phyloP scores from a whole-genome alignment of 257 asterid genomes.

The Salvia hispanica region DNA sequence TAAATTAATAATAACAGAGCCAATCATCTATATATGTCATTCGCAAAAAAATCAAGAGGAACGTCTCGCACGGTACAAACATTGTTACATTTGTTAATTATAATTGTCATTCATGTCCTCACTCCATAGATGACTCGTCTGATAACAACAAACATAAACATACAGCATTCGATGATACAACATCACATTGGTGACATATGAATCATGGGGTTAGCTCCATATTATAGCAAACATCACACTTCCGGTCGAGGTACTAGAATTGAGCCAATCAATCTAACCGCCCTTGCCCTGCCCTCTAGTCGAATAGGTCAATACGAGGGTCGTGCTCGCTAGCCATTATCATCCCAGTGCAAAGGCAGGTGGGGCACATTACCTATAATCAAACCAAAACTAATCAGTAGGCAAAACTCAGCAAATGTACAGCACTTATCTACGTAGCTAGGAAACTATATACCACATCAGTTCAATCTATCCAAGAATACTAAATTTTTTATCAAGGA shows the following conservation, averaged over 20 bases:
- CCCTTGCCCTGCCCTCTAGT: conserved; percentile 36
- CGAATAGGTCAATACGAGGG: conserved; percentile 84
- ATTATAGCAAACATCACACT: neutral
- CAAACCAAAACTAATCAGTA: neutral
- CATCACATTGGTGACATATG: too few species aligned
- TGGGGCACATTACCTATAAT: conserved; percentile 84
- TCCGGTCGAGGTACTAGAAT: neutral
- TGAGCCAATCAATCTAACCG: neutral
- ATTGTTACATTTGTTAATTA: too few species aligned
- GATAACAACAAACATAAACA: too few species aligned
- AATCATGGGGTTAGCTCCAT: neutral
- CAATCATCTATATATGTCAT: too few species aligned
- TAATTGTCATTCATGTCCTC: too few species aligned
- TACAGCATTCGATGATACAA: too few species aligned
- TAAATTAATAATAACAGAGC: too few species aligned
- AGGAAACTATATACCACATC: too few species aligned
- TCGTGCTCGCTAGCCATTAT: conserved; percentile 97
- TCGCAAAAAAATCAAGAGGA: too few species aligned
- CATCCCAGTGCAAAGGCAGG: conserved; percentile 97
- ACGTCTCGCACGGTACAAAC: too few species aligned
- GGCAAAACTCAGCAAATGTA: neutral
- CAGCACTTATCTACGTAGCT: neutral
- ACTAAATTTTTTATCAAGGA: too few species aligned
- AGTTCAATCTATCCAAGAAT: neutral
- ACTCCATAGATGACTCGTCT: too few species aligned